Percentiles rank a stretch among this genome's conserved stretches.
Conservation (phyloP, 2,329 filamentous ascomycete genomes). For the Exophiala viscosa region DNA sequence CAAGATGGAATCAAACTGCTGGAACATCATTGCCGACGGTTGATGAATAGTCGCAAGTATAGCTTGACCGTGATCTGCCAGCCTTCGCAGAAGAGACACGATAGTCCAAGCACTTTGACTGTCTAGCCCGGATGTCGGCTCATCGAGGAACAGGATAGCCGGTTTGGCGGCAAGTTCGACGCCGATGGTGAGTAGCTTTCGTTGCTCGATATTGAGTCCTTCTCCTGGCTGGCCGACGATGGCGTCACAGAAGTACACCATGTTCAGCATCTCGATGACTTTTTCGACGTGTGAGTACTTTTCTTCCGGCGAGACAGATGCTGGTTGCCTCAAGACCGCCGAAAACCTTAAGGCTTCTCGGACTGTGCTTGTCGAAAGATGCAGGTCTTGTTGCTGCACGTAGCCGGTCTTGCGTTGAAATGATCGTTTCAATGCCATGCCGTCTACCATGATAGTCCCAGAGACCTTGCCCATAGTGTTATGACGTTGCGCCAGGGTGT, state of each 20-base stretch:
- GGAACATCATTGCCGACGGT: slow-evolving; percentile 84
- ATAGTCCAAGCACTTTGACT: slow-evolving; percentile 90
- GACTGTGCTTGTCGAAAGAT: slow-evolving; percentile 62
- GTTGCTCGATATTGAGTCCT: slow-evolving; percentile 60
- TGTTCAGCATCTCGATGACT: slow-evolving; percentile 80
- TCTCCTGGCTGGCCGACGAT: slow-evolving; percentile 84
- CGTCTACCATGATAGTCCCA: slow-evolving; percentile 64
- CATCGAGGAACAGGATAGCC: slow-evolving; percentile 81
- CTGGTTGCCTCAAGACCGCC: slow-evolving; percentile 77
- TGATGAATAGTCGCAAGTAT: slow-evolving; percentile 93
- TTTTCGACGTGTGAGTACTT: slow-evolving; percentile 84
- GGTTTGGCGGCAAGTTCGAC: slow-evolving; percentile 91
- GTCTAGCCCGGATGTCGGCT: slow-evolving; percentile 88
- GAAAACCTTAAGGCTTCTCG: slow-evolving; percentile 75
- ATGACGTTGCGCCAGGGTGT: slow-evolving; percentile 54
- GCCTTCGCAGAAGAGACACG: slow-evolving; percentile 74
- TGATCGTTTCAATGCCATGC: slow-evolving; percentile 50
- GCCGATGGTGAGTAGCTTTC: slow-evolving; percentile 78
- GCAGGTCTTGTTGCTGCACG: slow-evolving; percentile 64
- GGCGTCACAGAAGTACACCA: slow-evolving; percentile 84
- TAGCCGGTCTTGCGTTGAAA: slow-evolving; percentile 66
- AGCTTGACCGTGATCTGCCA: slow-evolving; percentile 81
- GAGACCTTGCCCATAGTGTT: slow-evolving; percentile 59
- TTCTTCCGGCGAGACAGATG: slow-evolving; percentile 63
- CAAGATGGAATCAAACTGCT: slow-evolving; percentile 66